A percentile compares a stretch with the other conserved stretches of the same genome.
These are phyloP conservation scores for Ustilago crameri DNA, from an alignment of 1,284 basidiomycete species.

Conservation along the genomic window DNA sequence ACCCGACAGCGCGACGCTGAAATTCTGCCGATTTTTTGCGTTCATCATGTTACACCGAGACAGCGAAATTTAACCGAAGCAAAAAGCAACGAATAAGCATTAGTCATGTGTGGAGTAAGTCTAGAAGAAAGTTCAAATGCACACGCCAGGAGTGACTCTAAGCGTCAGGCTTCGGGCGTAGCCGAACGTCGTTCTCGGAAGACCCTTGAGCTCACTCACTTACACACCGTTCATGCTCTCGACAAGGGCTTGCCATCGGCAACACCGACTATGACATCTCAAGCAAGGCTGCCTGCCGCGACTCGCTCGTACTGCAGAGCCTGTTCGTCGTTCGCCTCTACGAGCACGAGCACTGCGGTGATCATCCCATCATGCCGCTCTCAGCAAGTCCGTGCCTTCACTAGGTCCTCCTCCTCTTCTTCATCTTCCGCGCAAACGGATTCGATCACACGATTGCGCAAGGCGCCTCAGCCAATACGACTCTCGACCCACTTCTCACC, in stretches of 20 bases:
- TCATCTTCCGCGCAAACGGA: background rate
- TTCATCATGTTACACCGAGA: no score
- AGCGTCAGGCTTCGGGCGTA: background rate
- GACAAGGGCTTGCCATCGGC: background rate
- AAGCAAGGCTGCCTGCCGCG: constrained; percentile 1
- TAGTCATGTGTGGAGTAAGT: constrained; percentile 1
- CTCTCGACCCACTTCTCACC: constrained; percentile 37
- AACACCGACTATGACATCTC: constrained; percentile 5
- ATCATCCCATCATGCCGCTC: no score
- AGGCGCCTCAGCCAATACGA: constrained; percentile 11
- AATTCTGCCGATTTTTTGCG: background rate
- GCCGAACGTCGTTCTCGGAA: background rate
- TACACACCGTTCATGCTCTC: background rate
- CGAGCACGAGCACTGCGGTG: background rate
- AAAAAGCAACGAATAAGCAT: background rate
- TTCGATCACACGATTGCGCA: background rate
- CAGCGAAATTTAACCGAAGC: background rate
- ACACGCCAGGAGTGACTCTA: no score
- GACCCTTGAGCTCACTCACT: background rate
- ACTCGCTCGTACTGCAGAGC: constrained; percentile 7
- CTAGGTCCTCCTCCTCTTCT: constrained; percentile 5
- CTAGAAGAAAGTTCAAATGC: background rate
- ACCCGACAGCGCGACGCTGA: constrained; percentile 9
- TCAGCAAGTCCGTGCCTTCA: constrained; percentile 3
- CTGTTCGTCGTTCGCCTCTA: constrained; percentile 5